Evolutionary conservation across 2,329 filamentous ascomycete genomes (phyloP), one percentile per base, ranked within the genome.

Genomic region (Cercospora berteroae): DNA sequence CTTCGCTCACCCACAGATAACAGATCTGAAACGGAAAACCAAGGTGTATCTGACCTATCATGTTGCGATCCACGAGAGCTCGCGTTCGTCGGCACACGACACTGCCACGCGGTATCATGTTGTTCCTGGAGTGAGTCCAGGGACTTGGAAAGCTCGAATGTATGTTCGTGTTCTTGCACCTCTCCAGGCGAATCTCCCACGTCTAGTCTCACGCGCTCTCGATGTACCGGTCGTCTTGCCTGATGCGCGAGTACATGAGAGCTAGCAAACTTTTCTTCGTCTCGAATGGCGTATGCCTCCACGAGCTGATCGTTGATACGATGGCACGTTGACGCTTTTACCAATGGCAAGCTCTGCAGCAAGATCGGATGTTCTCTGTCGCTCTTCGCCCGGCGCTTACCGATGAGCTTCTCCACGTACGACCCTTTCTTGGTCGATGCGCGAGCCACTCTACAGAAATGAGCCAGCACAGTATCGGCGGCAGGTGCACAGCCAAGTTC

Each of bases 1-100:
- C 52, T 59, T 52, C 63, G 42, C 36, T 29, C 63, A 48, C 63
- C 12, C 50, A 55, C 36, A 64, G 63, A 64, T 64, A 64, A 64
- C 63, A 52, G 25, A 61, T 25, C 25, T 60, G 33, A 39, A 39
- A 16, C 18, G n/a, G 29, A 60, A 55, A 9, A 13, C 9, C 23
- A 1, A 27, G 20, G 48, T 55, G 23, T 27, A 27, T 55, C 48
- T 55, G 48, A 29, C 48, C 48, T 55, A 23, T 55, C 48, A 52
- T 25, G 20, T 52, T 27, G 3, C 48, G 4, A 5, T 23, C 4
- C 48, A 27, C 25, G 48, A 55, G 23, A 55, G 12, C 20, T 55
- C 48, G 48, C 48, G 23, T 55, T 3, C 7, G 48, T 55, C 7
- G 48, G 5, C 48, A 55, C 23, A 23, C 48, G 48, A 27, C 48